Base-by-base conservation (phyloP, 2,329 filamentous ascomycete species). In the Fusarium sp. region DNA sequence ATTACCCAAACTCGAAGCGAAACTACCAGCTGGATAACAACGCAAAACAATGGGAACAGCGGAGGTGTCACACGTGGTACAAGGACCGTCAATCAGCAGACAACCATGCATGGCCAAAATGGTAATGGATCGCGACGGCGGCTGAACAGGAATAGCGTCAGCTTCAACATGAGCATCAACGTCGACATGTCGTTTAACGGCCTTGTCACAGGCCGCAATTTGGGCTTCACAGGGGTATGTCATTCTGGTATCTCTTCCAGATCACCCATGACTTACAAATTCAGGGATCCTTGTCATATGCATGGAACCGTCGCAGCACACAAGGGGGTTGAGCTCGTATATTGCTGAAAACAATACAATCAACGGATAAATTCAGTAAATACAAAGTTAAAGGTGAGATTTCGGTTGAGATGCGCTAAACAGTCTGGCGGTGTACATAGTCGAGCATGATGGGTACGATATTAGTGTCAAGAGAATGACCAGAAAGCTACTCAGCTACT, bases 401-500 rank as follows among this genome's bases (percentile, higher is more conserved):
- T 63, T 61, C 47, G 50, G 52, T 47, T 43, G 31, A 21, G 38
- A 38, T 52, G 56, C 55, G 56, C 53, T 61, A 61, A 72, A 54
- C 65, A 69, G 55, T 71, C 58, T 63, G 57, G 60, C 66, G 57
- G 55, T 71, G 57, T 67, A 68, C 66, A 61, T 70, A 59, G 58
- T 59, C 57, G 50, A 58, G 44, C 56, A 43, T 25, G 42, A 44
- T 39, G 37, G 53, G 44, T n/a, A 33, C 29, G 13, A 13, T 55
- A 46, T 27, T 33, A 36, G 33, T 32, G 29, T 49, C 61, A 39
- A 45, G n/a, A 50, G 25, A 53, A 47, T 54, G 53, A 32, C 56
- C 43, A 57, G 35, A 48, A 46, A 42, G 31, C 58, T 75, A 88
- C 77, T 88, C 49, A 44, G 31, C 58, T 75, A 88, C 77, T 88